Evolutionary conservation across 768 basidiomycete genomes (phyloP).

Genomic region (Kwoniella sp.): DNA sequence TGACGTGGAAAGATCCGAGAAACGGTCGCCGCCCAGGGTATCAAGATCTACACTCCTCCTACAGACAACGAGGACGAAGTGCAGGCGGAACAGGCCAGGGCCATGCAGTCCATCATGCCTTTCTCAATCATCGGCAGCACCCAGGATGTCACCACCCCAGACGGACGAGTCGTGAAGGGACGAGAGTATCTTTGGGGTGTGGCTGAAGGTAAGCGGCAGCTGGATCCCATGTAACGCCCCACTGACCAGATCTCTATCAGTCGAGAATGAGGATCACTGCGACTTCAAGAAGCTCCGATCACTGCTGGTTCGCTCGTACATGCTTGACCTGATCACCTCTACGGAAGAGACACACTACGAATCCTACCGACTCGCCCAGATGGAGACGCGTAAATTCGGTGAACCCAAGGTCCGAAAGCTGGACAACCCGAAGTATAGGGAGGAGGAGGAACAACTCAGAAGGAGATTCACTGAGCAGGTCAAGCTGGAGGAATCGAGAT

Average conservation of each 20-base stretch:
- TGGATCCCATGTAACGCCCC: background rate
- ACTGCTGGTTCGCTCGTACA: conserved; percentile 91
- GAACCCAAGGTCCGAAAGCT: conserved; percentile 97
- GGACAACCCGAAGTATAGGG: conserved; percentile 99
- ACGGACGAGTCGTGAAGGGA: conserved; percentile 91
- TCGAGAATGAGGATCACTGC: conserved; percentile 98
- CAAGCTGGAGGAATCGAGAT: conserved; percentile 94
- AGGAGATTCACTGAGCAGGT: conserved; percentile 99
- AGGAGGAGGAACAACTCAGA: conserved; percentile 92
- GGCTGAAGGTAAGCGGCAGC: conserved; percentile 70
- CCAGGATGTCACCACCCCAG: conserved; percentile 83
- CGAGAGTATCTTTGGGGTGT: conserved; percentile 99
- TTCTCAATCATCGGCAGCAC: conserved; percentile 99
- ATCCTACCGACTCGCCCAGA: conserved; percentile 94
- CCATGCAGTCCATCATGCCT: conserved; percentile 80
- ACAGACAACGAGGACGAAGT: conserved; percentile 83
- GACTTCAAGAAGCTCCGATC: conserved; percentile 98
- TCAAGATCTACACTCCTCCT: conserved; percentile 90
- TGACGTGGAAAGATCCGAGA: conserved; percentile 67
- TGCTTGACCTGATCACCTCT: conserved; percentile 94
- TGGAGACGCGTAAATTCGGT: conserved; percentile 99
- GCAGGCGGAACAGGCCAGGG: conserved; percentile 79
- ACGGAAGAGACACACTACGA: conserved; percentile 97
- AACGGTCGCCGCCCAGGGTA: conserved; percentile 82
- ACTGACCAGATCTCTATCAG: conserved; percentile 51